Percentiles rank a stretch among this genome's conserved stretches.
Evolutionary conservation across 1,284 basidiomycete species (phyloP).

Genomic region (Xanthoconium separans): DNA sequence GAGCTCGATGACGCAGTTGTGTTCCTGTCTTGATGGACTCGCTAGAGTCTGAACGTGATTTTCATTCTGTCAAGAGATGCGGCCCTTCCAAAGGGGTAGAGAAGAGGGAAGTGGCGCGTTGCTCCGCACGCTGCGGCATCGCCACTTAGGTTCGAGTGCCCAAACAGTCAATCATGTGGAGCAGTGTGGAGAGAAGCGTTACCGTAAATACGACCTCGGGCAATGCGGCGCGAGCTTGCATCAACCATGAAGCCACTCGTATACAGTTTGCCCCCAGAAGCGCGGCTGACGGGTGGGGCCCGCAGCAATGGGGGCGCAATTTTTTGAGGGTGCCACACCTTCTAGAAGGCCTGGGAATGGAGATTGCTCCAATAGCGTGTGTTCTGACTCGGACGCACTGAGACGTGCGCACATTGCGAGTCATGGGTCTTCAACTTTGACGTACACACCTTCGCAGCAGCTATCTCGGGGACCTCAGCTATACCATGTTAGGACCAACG

Average conservation of each 20-base stretch:
- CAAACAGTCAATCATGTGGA: conserved; percentile 18
- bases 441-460: too few relatives aligned
- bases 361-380: neutral
- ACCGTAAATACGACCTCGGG: conserved; percentile 1
- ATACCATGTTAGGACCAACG: neutral
- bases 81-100: neutral
- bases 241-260: neutral
- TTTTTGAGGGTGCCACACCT: neutral
- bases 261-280: neutral
- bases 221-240: neutral
- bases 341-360: neutral
- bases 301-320: neutral
- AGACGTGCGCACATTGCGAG: too few relatives aligned
- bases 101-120: neutral
- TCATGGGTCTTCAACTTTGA: too few relatives aligned
- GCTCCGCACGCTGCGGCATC: neutral
- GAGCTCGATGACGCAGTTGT: neutral
- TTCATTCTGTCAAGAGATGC: neutral
- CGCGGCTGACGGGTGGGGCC: neutral
- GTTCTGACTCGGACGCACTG: neutral
- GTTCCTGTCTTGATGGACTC: neutral
- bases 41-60: neutral
- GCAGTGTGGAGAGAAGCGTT: conserved; percentile 1
- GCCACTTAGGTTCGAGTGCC: neutral
- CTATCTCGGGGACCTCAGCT: too few relatives aligned